A percentile compares a stretch with the other conserved stretches of the same genome.
Evolutionary conservation across 805 yeast genomes (phyloP).

Genomic region (Millerago galiae): DNA sequence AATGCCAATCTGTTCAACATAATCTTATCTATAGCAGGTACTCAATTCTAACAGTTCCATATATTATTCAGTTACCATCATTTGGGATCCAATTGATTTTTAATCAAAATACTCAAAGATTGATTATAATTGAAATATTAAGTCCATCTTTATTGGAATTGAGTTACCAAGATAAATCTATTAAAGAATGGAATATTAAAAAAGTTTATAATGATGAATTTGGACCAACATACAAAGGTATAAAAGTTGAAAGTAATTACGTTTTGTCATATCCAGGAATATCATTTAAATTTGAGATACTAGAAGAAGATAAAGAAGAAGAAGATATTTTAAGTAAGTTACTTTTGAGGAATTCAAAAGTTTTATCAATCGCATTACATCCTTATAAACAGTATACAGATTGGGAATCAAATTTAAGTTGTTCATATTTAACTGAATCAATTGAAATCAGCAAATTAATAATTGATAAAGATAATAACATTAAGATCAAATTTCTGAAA

Average conservation of each 20-base stretch:
- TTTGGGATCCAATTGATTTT: slow-evolving; percentile 2
- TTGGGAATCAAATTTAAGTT: slow-evolving; percentile 6
- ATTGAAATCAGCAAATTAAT: slow-evolving; percentile 11
- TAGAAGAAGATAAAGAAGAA: slow-evolving; percentile 11
- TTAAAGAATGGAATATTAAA: slow-evolving; percentile 28
- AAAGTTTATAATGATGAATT: slow-evolving; percentile 47
- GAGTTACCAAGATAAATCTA: slow-evolving; percentile 11
- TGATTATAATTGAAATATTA: slow-evolving; percentile 13
- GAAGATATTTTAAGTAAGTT: slow-evolving; percentile 3
- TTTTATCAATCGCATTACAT: slow-evolving; percentile 13
- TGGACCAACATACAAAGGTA: slow-evolving; percentile 61
- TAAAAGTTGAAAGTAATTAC: slow-evolving; percentile 20
- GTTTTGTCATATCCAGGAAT: slow-evolving; percentile 52
- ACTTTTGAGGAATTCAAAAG: slow-evolving; percentile 9
- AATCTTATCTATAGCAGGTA: slow-evolving; percentile 2
- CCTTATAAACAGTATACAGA: slow-evolving; percentile 20
- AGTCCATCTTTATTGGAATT: slow-evolving; percentile 6
- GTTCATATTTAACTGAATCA: slow-evolving; percentile 9
- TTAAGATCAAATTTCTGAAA: slow-evolving; percentile 19
- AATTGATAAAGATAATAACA: slow-evolving; percentile 1
- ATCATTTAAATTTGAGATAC: slow-evolving; percentile 37
- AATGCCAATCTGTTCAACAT: neutral
- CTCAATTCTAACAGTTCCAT: neutral
- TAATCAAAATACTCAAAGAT: slow-evolving; percentile 5
- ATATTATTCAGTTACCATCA: slow-evolving; percentile 1